Evolutionary conservation across 805 yeast species (phyloP).

Genomic region (Barnettozyma populi): DNA sequence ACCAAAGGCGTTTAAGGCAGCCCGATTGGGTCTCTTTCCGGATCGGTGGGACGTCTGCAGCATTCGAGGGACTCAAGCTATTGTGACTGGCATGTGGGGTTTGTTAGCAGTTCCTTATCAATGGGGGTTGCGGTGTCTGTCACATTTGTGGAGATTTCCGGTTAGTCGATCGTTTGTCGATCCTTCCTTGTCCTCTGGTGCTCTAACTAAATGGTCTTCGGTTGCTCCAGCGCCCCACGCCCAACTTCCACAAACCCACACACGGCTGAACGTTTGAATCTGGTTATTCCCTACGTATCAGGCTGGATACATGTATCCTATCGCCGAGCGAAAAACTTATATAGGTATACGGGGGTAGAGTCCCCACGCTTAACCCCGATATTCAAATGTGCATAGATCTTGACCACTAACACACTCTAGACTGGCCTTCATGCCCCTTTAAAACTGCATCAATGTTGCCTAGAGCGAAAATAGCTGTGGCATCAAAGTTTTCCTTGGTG

Average conservation of each 20-base stretch:
- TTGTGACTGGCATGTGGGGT: background rate
- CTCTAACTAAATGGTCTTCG: background rate
- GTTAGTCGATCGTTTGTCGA: background rate
- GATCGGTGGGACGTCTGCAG: background rate
- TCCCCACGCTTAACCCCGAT: background rate
- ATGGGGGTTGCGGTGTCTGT: background rate
- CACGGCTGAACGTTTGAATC: background rate
- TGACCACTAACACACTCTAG: constrained; percentile 13
- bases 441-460: constrained; percentile 36
- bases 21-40: background rate
- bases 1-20: background rate
- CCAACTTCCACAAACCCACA: background rate
- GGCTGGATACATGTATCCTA: background rate
- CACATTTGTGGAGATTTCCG: background rate
- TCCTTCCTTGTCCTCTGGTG: background rate
- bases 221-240: background rate
- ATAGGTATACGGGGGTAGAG: background rate
- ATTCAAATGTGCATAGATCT: background rate
- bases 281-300: background rate
- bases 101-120: background rate
- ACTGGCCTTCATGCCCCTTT: constrained; percentile 23
- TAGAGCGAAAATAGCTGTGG: constrained; percentile 40
- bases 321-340: background rate
- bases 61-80: background rate
- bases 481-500: constrained; percentile 40